Conservation (phyloP, 305 asterid species). For the Rubia balearica region DNA sequence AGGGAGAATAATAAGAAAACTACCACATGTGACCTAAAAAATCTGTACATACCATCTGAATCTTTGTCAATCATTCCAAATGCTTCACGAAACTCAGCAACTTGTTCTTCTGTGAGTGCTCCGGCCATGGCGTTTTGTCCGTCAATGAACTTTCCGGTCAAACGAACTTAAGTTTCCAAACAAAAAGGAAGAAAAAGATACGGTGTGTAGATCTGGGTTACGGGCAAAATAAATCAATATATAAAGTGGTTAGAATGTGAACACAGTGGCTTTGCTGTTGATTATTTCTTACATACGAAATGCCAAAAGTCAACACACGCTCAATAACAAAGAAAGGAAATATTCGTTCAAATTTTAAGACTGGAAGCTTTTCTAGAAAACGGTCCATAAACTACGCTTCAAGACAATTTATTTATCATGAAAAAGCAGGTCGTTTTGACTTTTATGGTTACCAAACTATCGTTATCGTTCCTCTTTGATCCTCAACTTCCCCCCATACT, state of each 20-base stretch:
- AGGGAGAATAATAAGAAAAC: not conserved
- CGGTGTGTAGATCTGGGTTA: not conserved
- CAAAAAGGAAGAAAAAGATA: not conserved
- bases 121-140: slow-evolving; percentile 17
- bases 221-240: not conserved
- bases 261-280: not conserved
- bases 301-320: slow-evolving; percentile 14
- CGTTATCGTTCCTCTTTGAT: too few relatives aligned
- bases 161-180: not conserved
- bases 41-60: slow-evolving; percentile 25
- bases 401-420: not conserved
- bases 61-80: slow-evolving; percentile 33
- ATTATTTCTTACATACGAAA: not conserved
- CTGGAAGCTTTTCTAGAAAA: slow-evolving; percentile 4
- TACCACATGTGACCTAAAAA: too few relatives aligned
- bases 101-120: slow-evolving; percentile 28
- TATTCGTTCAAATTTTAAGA: slow-evolving; percentile 17
- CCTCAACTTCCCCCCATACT: too few relatives aligned
- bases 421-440: not conserved
- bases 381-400: slow-evolving; percentile 19
- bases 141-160: not conserved
- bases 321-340: not conserved
- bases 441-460: too few relatives aligned
- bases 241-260: not conserved
- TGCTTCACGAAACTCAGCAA: slow-evolving; percentile 37